Evolutionary conservation across 495 filamentous ascomycete genomes (phyloP).

Genomic region (Daldinia grandis): DNA sequence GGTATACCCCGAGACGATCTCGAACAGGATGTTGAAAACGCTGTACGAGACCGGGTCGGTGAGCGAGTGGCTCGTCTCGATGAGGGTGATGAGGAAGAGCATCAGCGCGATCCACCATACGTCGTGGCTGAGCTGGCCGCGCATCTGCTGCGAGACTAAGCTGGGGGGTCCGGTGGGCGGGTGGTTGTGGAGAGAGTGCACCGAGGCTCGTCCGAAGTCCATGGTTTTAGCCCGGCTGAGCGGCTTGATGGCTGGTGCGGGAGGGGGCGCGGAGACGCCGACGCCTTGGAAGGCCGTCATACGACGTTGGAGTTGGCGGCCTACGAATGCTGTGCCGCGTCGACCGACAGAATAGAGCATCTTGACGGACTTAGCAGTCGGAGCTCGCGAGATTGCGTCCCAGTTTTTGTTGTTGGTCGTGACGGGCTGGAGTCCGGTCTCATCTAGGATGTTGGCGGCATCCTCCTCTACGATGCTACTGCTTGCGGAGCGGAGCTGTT

Average conservation of each 20-base stretch:
- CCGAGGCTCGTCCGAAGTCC: constrained; percentile 36
- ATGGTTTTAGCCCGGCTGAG: constrained; percentile 34
- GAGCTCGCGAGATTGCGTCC: constrained; percentile 30
- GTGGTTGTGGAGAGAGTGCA: constrained; percentile 40
- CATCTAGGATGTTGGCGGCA: constrained; percentile 14
- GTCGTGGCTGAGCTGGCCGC: constrained; percentile 84
- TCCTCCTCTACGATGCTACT: constrained; percentile 37
- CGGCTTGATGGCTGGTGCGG: constrained; percentile 17
- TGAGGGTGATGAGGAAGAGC: constrained; percentile 73
- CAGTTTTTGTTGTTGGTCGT: constrained; percentile 21
- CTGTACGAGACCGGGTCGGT: constrained; percentile 72
- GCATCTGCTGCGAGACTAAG: constrained; percentile 70
- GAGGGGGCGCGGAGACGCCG: constrained; percentile 27
- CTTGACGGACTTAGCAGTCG: constrained; percentile 31
- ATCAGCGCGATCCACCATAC: constrained; percentile 84
- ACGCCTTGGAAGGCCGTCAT: constrained; percentile 43
- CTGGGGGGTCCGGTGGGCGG: constrained; percentile 28
- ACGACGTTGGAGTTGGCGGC: constrained; percentile 38
- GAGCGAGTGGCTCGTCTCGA: constrained; percentile 72
- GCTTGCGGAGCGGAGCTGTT: constrained; percentile 40
- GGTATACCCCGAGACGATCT: constrained; percentile 81
- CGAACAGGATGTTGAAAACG: constrained; percentile 87
- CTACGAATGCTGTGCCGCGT: constrained; percentile 42
- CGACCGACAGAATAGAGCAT: constrained; percentile 37
- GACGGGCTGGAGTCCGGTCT: constrained; percentile 28